Percentiles rank a stretch among this genome's conserved stretches.
These are phyloP conservation scores for Chaetomium strumarium DNA, from an alignment of 2,329 filamentous ascomycete genomes.

Conservation along the genomic window DNA sequence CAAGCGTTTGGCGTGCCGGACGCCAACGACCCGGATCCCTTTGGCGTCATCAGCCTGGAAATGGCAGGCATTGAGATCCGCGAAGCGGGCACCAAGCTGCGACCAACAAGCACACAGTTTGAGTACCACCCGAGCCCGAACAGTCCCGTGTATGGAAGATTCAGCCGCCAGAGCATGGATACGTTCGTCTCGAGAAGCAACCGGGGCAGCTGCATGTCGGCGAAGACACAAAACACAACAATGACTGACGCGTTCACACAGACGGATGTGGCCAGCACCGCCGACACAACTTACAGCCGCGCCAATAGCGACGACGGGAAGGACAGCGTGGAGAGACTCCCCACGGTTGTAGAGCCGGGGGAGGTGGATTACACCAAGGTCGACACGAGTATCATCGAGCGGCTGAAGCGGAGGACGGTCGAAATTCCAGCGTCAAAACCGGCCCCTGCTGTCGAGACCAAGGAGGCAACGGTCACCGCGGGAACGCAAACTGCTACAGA, in stretches of 20 bases:
- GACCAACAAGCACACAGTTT: constrained; percentile 74
- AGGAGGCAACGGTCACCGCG: constrained; percentile 1
- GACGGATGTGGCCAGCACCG: constrained; percentile 50
- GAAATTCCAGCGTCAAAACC: constrained; percentile 4
- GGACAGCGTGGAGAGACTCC: constrained; percentile 36
- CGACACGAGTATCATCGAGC: constrained; percentile 45
- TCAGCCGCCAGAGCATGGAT: constrained; percentile 63
- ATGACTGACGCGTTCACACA: constrained; percentile 66
- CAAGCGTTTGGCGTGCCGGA: constrained; percentile 71
- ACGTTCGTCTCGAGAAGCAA: constrained; percentile 56
- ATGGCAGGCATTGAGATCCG: constrained; percentile 83
- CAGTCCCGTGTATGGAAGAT: constrained; percentile 61
- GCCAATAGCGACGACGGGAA: constrained; percentile 49
- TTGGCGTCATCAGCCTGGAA: constrained; percentile 84
- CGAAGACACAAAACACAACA: constrained; percentile 61
- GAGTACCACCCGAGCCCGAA: constrained; percentile 72
- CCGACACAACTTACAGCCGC: constrained; percentile 50
- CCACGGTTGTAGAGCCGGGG: constrained; percentile 37
- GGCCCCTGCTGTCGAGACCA: neutral
- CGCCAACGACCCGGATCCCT: constrained; percentile 80
- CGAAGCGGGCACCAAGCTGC: constrained; percentile 72
- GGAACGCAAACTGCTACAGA: neutral
- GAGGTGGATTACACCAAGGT: constrained; percentile 57
- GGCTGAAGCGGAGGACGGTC: constrained; percentile 33
- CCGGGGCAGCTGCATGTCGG: constrained; percentile 69